Conservation (phyloP, 78 protist genomes). For the Fonticula alba region DNA sequence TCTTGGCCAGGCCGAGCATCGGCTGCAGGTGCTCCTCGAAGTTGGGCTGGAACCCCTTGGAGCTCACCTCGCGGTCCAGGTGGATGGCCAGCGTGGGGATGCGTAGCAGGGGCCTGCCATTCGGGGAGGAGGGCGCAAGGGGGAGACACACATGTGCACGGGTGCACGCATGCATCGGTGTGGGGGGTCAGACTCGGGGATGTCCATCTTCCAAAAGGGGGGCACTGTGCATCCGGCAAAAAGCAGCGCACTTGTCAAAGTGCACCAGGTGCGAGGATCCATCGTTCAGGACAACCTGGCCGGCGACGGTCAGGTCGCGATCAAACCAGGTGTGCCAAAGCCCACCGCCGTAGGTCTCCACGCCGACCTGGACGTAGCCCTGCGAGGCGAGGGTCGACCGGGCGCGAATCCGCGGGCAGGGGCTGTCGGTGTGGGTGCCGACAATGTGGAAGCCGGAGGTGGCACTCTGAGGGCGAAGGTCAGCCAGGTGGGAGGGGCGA, state of each 20-base stretch:
- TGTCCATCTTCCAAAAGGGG: no score
- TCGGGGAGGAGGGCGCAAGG: not conserved
- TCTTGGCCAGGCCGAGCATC: conserved; percentile 18
- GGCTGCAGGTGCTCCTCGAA: conserved; percentile 66
- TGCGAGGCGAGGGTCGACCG: conserved; percentile 4
- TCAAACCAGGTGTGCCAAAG: conserved; percentile 91
- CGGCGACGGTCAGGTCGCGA: conserved; percentile 73
- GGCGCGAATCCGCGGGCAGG: conserved; percentile 34
- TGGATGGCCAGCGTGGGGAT: conserved; percentile 81
- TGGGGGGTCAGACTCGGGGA: not conserved
- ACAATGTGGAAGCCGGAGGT: conserved; percentile 49
- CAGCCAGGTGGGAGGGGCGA: conserved; percentile 5
- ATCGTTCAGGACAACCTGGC: conserved; percentile 47
- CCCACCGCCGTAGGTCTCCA: conserved; percentile 84
- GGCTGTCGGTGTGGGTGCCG: conserved; percentile 78
- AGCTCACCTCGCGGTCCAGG: conserved; percentile 36
- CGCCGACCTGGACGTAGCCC: conserved; percentile 51
- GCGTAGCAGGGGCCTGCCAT: conserved; percentile 33
- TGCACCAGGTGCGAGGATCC: conserved; percentile 9
- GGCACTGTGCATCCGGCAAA: not conserved
- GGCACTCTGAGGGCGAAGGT: no score
- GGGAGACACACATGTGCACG: no score
- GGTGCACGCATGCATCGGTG: not conserved
- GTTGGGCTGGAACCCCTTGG: conserved; percentile 61
- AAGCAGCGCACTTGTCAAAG: not conserved